Base-by-base conservation (phyloP, 768 basidiomycete species). In the Tulasnella sp. region DNA sequence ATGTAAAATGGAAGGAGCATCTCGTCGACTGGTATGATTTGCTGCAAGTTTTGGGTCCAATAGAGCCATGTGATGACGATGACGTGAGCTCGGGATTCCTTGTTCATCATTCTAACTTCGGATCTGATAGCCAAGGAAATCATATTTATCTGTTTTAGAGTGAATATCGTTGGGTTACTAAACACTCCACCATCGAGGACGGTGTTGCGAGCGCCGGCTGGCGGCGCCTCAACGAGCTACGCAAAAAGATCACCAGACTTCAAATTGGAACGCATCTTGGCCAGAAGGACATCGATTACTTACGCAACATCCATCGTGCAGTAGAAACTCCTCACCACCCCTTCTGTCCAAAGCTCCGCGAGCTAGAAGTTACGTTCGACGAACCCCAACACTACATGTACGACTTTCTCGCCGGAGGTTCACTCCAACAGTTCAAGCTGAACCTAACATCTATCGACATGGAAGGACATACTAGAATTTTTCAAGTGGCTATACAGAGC, bases 401-500 rank as follows among this genome's bases (percentile, higher is more conserved):
- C n/a, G 52, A 52, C 52, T 52, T 52, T n/a, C 21, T 52, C 21
- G 52, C 52, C 24, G 52, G 52, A 52, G 52, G n/a, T 21, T 52
- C 24, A 10, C 52, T 52, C 52, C 24, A 8, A n/a, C 3, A 52
- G 4, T 24, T 52, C n/a, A 21, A 52, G 24, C 21, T 52, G n/a
- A 21, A 0, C n/a, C 8, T 21, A 10, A n/a, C 24, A 6, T 16
- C 48, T 3, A n/a, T 6, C 10, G 21, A n/a, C 7, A 4, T 3
- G 7, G 9, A 24, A 1, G 7, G 7, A 4, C 52, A 0, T 0
- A 12, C 4, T 5, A 12, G 21, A n/a, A 1, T n/a, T 9, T 21
- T 52, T 7, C 6, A 0, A 24, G n/a, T 21, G 24, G 24, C 52
- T 24, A 21, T 52, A 7, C 0, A 24, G 52, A n/a, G n/a, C 6